Percentiles rank a stretch among this genome's conserved stretches.
Conservation (phyloP, 352 stramenopile species). For the Globisporangium spiculum region DNA sequence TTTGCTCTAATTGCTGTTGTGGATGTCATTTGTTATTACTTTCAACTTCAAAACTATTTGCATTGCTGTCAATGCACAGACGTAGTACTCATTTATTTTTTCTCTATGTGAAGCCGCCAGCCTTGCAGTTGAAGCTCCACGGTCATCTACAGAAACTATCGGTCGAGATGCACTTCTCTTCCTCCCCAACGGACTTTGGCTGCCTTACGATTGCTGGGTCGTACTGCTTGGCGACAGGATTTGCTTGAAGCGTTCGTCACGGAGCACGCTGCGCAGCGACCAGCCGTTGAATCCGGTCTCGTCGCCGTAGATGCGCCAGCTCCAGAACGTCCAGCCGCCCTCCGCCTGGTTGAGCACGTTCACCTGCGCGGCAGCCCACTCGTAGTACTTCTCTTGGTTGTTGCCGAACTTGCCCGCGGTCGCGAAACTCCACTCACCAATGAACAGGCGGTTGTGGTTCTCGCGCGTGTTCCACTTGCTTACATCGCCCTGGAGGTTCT, state of each 20-base stretch:
- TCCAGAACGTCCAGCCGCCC: conserved; percentile 77
- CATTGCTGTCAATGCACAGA: not conserved
- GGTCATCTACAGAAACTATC: not conserved
- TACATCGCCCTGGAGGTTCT: conserved; percentile 37
- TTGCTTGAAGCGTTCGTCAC: conserved; percentile 28
- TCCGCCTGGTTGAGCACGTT: conserved; percentile 47
- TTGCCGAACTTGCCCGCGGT: conserved; percentile 53
- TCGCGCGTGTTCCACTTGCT: conserved; percentile 37
- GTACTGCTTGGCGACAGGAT: conserved; percentile 12
- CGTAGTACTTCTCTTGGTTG: conserved; percentile 36
- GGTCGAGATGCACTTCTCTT: not conserved
- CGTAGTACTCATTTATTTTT: not conserved
- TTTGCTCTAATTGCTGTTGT: not conserved
- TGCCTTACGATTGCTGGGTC: not conserved
- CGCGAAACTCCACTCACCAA: conserved; percentile 49
- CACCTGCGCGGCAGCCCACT: conserved; percentile 46
- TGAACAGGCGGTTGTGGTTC: conserved; percentile 40
- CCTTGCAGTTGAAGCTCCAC: not conserved
- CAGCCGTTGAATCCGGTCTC: conserved; percentile 57
- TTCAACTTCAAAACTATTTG: not conserved
- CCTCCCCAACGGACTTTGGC: not conserved
- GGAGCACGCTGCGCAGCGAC: conserved; percentile 59
- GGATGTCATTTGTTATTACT: not conserved
- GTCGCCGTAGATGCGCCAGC: conserved; percentile 66
- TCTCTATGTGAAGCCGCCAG: not conserved